phyloP scores from a whole-genome alignment of 2,329 filamentous ascomycete genomes.

The Alternaria ventricosa region DNA sequence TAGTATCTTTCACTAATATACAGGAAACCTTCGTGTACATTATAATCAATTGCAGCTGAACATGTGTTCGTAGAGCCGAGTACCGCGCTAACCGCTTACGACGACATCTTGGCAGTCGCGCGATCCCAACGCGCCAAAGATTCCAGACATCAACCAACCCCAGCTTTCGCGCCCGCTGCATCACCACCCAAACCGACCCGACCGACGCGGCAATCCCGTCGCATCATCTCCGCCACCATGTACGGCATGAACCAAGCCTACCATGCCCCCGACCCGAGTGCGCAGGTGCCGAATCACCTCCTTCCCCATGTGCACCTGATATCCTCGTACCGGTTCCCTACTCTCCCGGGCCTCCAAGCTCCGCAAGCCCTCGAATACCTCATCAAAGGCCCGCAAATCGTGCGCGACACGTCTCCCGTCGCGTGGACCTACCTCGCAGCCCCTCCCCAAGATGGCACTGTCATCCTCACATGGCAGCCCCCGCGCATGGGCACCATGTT shows the following conservation, averaged over 20 bases:
- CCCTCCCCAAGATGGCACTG: constrained; percentile 75
- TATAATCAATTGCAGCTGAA: background rate
- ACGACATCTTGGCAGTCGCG: constrained; percentile 13
- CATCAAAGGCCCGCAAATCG: constrained; percentile 81
- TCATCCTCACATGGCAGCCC: constrained; percentile 90
- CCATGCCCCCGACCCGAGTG: constrained; percentile 43
- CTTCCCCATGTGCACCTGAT: constrained; percentile 89
- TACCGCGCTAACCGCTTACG: constrained; percentile 1
- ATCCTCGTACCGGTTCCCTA: constrained; percentile 81
- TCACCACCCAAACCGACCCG: constrained; percentile 14
- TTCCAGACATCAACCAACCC: constrained; percentile 24
- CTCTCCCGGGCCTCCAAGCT: constrained; percentile 72
- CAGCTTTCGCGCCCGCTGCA: constrained; percentile 28
- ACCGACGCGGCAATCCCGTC: constrained; percentile 33
- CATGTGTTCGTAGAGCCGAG: background rate
- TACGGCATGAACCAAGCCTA: constrained; percentile 45
- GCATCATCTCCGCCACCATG: constrained; percentile 34
- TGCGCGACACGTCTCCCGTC: constrained; percentile 84
- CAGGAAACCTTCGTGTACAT: background rate
- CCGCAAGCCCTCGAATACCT: constrained; percentile 85
- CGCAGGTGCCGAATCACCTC: constrained; percentile 51
- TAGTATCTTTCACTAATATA: background rate
- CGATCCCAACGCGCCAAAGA: constrained; percentile 27
- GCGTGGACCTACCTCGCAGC: constrained; percentile 91
- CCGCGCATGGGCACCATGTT: constrained; percentile 72